Evolutionary conservation across 192 early-diverging fungal genomes (phyloP).

Genomic region (Thoreauomyces humboldtii): DNA sequence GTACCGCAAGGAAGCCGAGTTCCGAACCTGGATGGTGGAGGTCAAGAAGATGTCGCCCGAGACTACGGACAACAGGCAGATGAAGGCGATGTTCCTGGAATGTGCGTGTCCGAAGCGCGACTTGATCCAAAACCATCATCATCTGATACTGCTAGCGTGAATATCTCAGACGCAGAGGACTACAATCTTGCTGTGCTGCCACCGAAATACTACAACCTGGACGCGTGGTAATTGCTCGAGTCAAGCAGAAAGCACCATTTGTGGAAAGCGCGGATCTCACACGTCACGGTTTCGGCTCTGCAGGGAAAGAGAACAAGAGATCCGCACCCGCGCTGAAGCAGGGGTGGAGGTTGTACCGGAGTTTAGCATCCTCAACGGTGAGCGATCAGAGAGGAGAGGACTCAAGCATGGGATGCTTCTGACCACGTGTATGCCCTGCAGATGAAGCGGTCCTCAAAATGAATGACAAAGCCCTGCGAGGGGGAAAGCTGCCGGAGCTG

Average conservation of each 20-base stretch:
- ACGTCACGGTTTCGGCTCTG: not conserved
- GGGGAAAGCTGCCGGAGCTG: constrained; percentile 25
- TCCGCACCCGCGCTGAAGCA: constrained; percentile 16
- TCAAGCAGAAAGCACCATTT: too few species aligned
- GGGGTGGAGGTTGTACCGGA: constrained; percentile 4
- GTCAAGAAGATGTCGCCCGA: constrained; percentile 45
- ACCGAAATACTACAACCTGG: constrained; percentile 40
- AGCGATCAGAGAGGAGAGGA: not conserved
- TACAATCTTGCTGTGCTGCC: constrained; percentile 46
- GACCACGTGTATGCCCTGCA: not conserved
- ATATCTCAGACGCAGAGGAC: constrained; percentile 35
- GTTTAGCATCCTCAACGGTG: constrained; percentile 28
- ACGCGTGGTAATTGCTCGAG: constrained; percentile 29
- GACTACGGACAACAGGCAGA: constrained; percentile 16
- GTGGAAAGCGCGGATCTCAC: too few species aligned
- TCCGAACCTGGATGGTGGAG: constrained; percentile 48
- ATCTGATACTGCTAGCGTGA: not conserved
- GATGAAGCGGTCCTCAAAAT: constrained; percentile 23
- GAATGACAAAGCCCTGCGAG: constrained; percentile 10
- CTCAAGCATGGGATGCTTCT: too few species aligned
- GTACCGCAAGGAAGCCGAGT: constrained; percentile 46
- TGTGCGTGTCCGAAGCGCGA: constrained; percentile 21
- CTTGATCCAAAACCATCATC: not conserved
- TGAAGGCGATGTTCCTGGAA: constrained; percentile 43
- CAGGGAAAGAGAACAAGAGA: constrained; percentile 20